Evolutionary conservation across 2,329 filamentous ascomycete species (phyloP).

Genomic region (Akanthomyces muscarius): DNA sequence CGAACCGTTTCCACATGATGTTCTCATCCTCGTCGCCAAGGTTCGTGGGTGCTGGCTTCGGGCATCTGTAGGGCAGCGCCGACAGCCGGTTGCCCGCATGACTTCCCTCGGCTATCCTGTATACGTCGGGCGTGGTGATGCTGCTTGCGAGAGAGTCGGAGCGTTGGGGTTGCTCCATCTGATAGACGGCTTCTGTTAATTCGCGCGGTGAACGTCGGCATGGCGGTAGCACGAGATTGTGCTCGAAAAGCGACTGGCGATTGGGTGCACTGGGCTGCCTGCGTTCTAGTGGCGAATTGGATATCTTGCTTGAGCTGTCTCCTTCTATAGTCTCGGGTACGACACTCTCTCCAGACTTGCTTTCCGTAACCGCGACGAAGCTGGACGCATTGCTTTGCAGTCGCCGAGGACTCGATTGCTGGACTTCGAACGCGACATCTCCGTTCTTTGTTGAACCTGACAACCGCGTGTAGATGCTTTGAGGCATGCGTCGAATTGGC

Average conservation of each 20-base stretch:
- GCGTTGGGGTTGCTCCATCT: neutral
- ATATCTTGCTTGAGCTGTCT: neutral
- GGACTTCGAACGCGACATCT: neutral
- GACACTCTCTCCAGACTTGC: neutral
- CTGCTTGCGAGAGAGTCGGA: neutral
- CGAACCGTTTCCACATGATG: conserved; percentile 9
- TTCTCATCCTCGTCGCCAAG: conserved; percentile 1
- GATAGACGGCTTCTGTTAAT: neutral
- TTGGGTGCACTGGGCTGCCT: neutral
- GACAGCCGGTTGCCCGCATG: neutral
- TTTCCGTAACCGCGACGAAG: neutral
- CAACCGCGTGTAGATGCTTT: neutral
- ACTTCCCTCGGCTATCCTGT: neutral
- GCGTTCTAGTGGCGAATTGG: neutral
- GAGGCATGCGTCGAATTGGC: conserved; percentile 8
- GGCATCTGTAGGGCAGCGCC: conserved; percentile 1
- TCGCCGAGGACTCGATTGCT: neutral
- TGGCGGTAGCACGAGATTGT: neutral
- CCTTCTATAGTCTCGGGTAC: neutral
- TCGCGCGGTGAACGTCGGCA: no score
- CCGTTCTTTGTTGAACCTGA: neutral
- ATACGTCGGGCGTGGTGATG: neutral
- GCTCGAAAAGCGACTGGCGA: neutral
- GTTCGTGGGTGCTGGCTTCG: neutral
- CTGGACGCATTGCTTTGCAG: neutral